Evolutionary conservation across 306 rosid genomes (phyloP), one percentile per base, ranked within the genome.

Genomic region (Castanea mollissima): DNA sequence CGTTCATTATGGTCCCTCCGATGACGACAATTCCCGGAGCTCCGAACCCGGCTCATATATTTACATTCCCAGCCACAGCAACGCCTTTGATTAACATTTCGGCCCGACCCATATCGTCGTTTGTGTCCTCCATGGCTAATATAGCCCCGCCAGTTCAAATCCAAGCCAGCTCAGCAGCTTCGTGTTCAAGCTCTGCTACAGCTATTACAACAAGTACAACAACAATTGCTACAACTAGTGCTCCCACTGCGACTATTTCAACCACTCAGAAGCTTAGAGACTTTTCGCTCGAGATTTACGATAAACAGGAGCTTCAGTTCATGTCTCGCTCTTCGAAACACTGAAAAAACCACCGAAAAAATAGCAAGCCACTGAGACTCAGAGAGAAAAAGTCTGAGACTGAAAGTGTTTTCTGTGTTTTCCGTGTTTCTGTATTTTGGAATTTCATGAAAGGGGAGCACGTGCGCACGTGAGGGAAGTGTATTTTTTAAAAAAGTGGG

Each of bases 271-370:
- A 75, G 87, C 77, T 86, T 5, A 83, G 93, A 46, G 92, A 93
- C 60, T 91, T 93, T 76, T 91, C 97, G 2, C 27, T 93, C 78
- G 90, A 91, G 83, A 87, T 91, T 73, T 86, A 82, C 82, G 94
- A 93, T 25, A 87, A 84, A 35, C 82, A 86, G 74, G 97, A 93
- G 92, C 87, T 91, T 27, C 98, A 88, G 73, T 84, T 93, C 82
- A 90, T 91, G 91, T 80, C 93, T 29, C 80, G 83, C 5, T 60
- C 87, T 27, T 88, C 94, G 0, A 85, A 89, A 58, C 79, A 75
- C 55, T 92, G 88, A 92, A 19, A 14, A 34, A n/a, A 19, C 5
- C 46, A 41, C 11, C 46, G 12, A 41, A 41, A 41, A 41, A 41
- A 6, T 5, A 34, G 0, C 0, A 7, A 38, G 11, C 46, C 46